Evolutionary conservation across 106 monocot genomes (phyloP).

Genomic region (Dendrobium officinale): DNA sequence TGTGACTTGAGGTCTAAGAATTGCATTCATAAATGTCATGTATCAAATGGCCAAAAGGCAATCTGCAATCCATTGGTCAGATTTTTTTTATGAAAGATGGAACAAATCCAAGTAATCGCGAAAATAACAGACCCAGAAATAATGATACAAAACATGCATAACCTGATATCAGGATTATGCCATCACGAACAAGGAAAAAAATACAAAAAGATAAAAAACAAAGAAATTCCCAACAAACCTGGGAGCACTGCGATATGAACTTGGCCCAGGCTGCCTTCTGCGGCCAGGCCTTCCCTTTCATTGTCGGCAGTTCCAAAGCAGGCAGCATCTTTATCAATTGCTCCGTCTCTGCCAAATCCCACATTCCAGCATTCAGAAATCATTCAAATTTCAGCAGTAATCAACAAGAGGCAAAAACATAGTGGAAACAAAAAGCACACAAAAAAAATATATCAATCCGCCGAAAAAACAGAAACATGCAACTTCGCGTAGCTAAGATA

Average conservation of each 20-base stretch:
- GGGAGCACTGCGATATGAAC: constrained; percentile 7
- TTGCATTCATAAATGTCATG: neutral
- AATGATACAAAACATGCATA: neutral
- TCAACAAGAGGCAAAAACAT: neutral
- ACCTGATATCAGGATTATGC: neutral
- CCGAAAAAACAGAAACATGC: neutral
- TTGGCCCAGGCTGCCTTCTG: constrained; percentile 2
- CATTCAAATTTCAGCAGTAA: neutral
- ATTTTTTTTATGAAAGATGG: neutral
- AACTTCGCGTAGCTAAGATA: neutral
- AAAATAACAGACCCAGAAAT: neutral
- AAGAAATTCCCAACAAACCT: neutral
- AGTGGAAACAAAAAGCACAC: neutral
- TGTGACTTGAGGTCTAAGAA: no score
- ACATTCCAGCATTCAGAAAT: neutral
- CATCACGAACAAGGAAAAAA: neutral
- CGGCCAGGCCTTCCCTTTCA: constrained; percentile 4
- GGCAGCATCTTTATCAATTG: constrained; percentile 4
- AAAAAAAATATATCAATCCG: neutral
- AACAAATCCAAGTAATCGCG: neutral
- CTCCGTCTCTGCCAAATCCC: constrained; percentile 1
- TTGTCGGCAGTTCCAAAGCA: neutral
- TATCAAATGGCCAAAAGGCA: neutral
- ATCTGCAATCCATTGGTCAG: neutral
- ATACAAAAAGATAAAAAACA: neutral